Conservation (phyloP, 805 yeast genomes). For the Cyberlindnera subsufficiens region DNA sequence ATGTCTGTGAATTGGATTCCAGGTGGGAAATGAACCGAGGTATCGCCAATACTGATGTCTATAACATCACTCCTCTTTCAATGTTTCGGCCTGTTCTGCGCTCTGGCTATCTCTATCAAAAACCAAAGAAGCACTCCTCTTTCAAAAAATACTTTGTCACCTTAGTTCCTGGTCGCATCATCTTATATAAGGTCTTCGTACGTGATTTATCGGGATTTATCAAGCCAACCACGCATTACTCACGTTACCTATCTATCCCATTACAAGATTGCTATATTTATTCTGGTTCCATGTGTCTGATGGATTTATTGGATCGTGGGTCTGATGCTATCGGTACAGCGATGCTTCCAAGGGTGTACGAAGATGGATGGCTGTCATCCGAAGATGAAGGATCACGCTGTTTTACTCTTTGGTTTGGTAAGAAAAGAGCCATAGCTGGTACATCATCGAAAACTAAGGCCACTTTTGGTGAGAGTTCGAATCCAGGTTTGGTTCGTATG, state of each 20-base stretch:
- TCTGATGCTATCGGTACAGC: slow-evolving; percentile 39
- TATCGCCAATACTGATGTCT: slow-evolving; percentile 44
- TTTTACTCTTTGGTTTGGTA: slow-evolving; percentile 82
- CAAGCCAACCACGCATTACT: slow-evolving; percentile 43
- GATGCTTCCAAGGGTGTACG: slow-evolving; percentile 63
- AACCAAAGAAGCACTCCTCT: slow-evolving; percentile 60
- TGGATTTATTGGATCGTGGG: slow-evolving; percentile 47
- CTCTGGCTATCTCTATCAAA: slow-evolving; percentile 66
- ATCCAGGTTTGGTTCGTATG: slow-evolving; percentile 40
- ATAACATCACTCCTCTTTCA: slow-evolving; percentile 52
- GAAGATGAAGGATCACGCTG: slow-evolving; percentile 75
- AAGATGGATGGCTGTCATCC: slow-evolving; percentile 78
- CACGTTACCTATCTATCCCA: slow-evolving; percentile 53
- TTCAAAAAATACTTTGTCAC: slow-evolving; percentile 59
- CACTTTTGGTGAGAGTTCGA: slow-evolving; percentile 18
- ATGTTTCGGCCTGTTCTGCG: slow-evolving; percentile 53
- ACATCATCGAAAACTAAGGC: neutral
- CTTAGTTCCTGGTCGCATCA: slow-evolving; percentile 63
- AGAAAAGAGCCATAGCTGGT: slow-evolving; percentile 42
- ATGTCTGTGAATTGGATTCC: slow-evolving; percentile 36
- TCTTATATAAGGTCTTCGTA: slow-evolving; percentile 46
- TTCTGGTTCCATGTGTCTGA: slow-evolving; percentile 56
- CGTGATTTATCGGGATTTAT: slow-evolving; percentile 42
- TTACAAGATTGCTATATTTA: slow-evolving; percentile 67
- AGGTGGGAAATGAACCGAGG: slow-evolving; percentile 54